Conservation (phyloP, 495 filamentous ascomycete species). For the Entonaema liquescens region DNA sequence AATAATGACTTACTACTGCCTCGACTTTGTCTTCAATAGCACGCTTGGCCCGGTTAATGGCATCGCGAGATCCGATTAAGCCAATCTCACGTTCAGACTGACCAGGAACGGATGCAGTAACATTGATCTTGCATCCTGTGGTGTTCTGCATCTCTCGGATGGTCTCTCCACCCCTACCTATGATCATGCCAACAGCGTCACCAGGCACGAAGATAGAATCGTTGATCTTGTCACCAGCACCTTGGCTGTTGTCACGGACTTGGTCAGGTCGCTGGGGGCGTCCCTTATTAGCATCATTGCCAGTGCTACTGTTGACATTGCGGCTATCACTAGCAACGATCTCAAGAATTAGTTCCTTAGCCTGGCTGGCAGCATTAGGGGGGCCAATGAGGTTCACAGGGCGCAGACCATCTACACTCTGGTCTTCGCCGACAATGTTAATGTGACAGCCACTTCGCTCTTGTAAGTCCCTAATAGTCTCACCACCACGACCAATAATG, state of each 20-base stretch:
- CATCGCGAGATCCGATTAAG: constrained; percentile 73
- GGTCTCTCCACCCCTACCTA: constrained; percentile 85
- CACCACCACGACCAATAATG: constrained; percentile 84
- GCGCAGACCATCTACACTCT: constrained; percentile 82
- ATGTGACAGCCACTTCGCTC: constrained; percentile 86
- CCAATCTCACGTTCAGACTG: constrained; percentile 83
- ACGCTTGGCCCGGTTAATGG: constrained; percentile 75
- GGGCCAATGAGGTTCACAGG: constrained; percentile 86
- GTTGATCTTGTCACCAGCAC: constrained; percentile 69
- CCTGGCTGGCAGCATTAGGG: constrained; percentile 68
- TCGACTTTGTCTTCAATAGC: constrained; percentile 91
- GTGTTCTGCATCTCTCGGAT: constrained; percentile 86
- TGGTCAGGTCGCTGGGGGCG: constrained; percentile 40
- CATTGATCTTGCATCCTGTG: constrained; percentile 89
- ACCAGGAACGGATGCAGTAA: constrained; percentile 72
- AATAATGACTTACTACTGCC: constrained; percentile 67
- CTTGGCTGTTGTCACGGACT: constrained; percentile 48
- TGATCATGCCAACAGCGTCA: constrained; percentile 90
- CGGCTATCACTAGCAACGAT: constrained; percentile 87
- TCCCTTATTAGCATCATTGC: background rate
- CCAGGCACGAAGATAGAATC: constrained; percentile 83
- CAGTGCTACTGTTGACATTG: constrained; percentile 49
- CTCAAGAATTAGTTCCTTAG: constrained; percentile 83
- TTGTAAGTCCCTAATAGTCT: constrained; percentile 89
- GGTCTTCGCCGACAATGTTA: constrained; percentile 86